phyloP scores from a whole-genome alignment of 192 early-diverging fungal genomes.

The Backusella westeae region DNA sequence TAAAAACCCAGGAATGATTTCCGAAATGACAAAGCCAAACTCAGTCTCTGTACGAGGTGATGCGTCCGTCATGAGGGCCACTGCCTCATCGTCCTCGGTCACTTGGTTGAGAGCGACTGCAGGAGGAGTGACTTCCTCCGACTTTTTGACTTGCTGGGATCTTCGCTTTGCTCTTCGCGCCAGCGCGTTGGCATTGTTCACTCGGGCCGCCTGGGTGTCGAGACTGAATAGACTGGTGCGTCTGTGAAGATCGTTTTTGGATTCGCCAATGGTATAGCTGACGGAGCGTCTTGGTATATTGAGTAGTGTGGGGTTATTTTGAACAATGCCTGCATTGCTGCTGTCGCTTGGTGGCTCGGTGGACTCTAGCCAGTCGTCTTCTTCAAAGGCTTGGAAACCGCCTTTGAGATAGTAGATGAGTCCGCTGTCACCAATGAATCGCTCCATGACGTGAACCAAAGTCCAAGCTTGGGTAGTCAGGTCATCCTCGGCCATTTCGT shows the following conservation, averaged over 20 bases:
- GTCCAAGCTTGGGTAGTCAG: slow-evolving; percentile 50
- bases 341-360: not conserved
- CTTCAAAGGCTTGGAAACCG: slow-evolving; percentile 48
- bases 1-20: slow-evolving; percentile 58
- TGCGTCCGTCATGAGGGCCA: not conserved
- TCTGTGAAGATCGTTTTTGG: slow-evolving; percentile 3
- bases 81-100: not conserved
- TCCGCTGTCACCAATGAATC: slow-evolving; percentile 18
- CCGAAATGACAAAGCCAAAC: slow-evolving; percentile 47
- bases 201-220: slow-evolving; percentile 28
- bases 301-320: not conserved
- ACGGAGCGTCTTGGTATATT: slow-evolving; percentile 14
- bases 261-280: slow-evolving; percentile 16
- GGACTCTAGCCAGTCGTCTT: slow-evolving; percentile 6
- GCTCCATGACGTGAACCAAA: slow-evolving; percentile 43
- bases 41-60: slow-evolving; percentile 30
- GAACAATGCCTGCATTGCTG: slow-evolving; percentile 2
- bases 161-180: slow-evolving; percentile 21
- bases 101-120: not conserved
- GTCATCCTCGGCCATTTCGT: slow-evolving; percentile 42
- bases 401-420: slow-evolving; percentile 44
- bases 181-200: slow-evolving; percentile 24
- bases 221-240: slow-evolving; percentile 20
- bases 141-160: slow-evolving; percentile 5
- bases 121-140: not conserved